Percentiles rank a stretch among this genome's conserved stretches.
Evolutionary conservation across 2,329 filamentous ascomycete species (phyloP).

Genomic region (Grosmannia penicillata): DNA sequence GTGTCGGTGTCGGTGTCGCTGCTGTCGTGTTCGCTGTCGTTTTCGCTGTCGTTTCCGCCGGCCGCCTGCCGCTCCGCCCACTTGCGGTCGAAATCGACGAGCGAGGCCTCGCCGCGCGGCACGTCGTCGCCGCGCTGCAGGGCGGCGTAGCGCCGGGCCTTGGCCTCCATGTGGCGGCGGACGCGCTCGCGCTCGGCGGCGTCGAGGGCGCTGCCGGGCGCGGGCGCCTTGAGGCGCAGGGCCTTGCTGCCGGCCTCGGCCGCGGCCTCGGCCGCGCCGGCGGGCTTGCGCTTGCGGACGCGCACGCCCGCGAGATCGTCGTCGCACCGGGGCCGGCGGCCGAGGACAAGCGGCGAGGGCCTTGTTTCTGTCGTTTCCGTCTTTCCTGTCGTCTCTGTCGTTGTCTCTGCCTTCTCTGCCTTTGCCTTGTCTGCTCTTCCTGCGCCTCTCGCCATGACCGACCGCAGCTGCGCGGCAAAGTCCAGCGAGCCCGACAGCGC

Average conservation of each 20-base stretch:
- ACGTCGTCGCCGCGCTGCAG: conserved; percentile 83
- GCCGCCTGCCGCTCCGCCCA: conserved; percentile 57
- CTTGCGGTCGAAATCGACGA: conserved; percentile 92
- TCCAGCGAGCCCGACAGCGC: conserved; percentile 60
- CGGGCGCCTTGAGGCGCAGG: conserved; percentile 34
- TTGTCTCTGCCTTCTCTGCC: too few species aligned
- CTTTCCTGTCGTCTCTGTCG: conserved; percentile 50
- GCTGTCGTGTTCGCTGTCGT: conserved; percentile 22
- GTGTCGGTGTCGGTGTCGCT: conserved; percentile 22
- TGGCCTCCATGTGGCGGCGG: conserved; percentile 75
- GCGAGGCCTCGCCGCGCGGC: conserved; percentile 44
- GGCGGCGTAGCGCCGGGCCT: conserved; percentile 73
- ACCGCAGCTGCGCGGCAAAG: conserved; percentile 79
- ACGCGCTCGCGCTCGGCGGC: conserved; percentile 56
- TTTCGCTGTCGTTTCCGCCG: conserved; percentile 18
- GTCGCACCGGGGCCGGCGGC: too few species aligned
- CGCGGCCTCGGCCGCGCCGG: not conserved
- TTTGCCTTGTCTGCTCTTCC: conserved; percentile 49
- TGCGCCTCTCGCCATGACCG: too few species aligned
- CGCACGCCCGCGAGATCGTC: conserved; percentile 2
- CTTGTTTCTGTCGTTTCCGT: conserved; percentile 21
- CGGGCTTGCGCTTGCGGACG: not conserved
- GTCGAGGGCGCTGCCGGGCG: conserved; percentile 36
- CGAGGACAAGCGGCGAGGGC: not conserved
- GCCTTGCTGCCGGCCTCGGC: not conserved